Evolutionary conservation across 75 land plant genomes (phyloP).

Genomic region (Cunninghamia lanceolata): DNA sequence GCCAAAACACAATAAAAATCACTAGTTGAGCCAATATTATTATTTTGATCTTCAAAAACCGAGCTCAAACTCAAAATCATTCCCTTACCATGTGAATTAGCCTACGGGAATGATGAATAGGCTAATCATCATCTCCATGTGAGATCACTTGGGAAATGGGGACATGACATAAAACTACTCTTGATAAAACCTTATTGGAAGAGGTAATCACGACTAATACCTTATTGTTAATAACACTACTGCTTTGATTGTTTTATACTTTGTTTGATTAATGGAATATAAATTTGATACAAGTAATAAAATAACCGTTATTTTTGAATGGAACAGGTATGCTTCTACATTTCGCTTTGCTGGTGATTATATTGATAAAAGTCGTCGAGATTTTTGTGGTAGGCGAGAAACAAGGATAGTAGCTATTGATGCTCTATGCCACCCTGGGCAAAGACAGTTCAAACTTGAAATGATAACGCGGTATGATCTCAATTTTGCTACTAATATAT

Average conservation of each 20-base stretch:
- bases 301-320: neutral
- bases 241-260: neutral
- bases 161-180: neutral
- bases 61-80: too few species aligned
- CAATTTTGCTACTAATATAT: neutral
- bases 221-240: neutral
- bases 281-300: neutral
- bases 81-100: too few species aligned
- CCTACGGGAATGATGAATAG: too few species aligned
- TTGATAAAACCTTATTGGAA: neutral
- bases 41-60: too few species aligned
- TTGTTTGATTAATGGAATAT: neutral
- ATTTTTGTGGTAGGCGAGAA: constrained; percentile 66
- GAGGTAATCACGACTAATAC: neutral
- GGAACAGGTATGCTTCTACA: constrained; percentile 67
- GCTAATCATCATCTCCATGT: too few species aligned
- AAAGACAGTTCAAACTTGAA: constrained; percentile 47
- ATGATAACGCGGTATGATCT: constrained; percentile 50
- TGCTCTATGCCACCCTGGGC: constrained; percentile 67
- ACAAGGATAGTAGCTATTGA: constrained; percentile 89
- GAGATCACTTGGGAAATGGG: too few species aligned
- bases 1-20: too few species aligned
- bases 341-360: constrained; percentile 80
- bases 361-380: constrained; percentile 49
- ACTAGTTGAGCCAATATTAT: too few species aligned